A percentile compares a stretch with the other conserved stretches of the same genome.
Evolutionary conservation across 805 yeast species (phyloP).

Genomic region (Saitoella complicata): DNA sequence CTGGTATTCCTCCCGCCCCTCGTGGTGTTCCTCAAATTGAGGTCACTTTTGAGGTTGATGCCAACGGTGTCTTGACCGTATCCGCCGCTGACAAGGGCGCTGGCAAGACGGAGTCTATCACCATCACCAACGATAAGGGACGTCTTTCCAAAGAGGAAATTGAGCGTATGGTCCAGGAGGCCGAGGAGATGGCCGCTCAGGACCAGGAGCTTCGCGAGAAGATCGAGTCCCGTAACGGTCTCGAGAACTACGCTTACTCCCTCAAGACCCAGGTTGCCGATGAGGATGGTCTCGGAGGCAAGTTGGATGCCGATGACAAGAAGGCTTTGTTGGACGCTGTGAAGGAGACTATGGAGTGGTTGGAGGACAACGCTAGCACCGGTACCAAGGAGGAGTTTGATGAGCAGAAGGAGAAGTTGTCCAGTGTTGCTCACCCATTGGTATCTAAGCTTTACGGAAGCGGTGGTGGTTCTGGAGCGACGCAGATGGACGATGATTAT

Average conservation of each 20-base stretch:
- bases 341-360: slow-evolving; percentile 71
- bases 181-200: slow-evolving; percentile 85
- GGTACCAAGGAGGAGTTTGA: slow-evolving; percentile 88
- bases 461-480: slow-evolving; percentile 31
- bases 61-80: slow-evolving; percentile 93
- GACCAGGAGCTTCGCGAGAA: slow-evolving; percentile 70
- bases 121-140: slow-evolving; percentile 97
- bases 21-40: slow-evolving; percentile 98
- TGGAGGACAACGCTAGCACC: slow-evolving; percentile 71
- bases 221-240: slow-evolving; percentile 73
- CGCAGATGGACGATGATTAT: slow-evolving; percentile 37
- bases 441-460: slow-evolving; percentile 69
- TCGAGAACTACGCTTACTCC: slow-evolving; percentile 78
- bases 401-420: slow-evolving; percentile 73
- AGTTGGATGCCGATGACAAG: slow-evolving; percentile 79
- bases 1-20: slow-evolving; percentile 97
- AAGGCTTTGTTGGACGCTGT: slow-evolving; percentile 77
- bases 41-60: slow-evolving; percentile 92
- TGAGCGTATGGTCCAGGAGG: slow-evolving; percentile 95
- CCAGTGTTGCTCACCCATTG: slow-evolving; percentile 77
- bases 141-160: slow-evolving; percentile 94
- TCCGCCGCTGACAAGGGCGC: slow-evolving; percentile 96
- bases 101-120: slow-evolving; percentile 90
- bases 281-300: slow-evolving; percentile 46
- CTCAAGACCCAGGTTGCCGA: slow-evolving; percentile 53